Base-by-base conservation (phyloP, 2,329 filamentous ascomycete genomes). In the Nemania diffusa region DNA sequence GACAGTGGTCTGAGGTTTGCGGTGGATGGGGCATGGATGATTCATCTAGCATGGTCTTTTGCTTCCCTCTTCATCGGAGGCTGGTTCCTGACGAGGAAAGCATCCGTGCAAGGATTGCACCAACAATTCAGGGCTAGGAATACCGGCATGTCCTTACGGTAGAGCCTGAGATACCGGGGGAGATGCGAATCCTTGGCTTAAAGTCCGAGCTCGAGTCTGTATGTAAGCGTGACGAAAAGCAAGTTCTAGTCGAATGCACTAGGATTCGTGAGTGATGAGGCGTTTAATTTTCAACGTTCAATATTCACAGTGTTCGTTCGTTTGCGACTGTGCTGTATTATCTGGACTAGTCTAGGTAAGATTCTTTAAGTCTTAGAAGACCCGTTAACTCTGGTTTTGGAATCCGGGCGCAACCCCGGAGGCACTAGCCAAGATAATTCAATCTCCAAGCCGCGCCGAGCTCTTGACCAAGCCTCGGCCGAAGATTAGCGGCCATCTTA, bases 81-180 rank as follows among this genome's bases (percentile, higher is more conserved):
- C 27, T 32, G 24, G 32, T 44, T 27, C n/a, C 24, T 51, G 15
- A 51, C 46, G 26, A 32, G 44, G 52, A 22, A 42, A 42, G 50
- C 29, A 62, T 57, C n/a, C 5, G 42, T 32, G 51, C 60, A 61
- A 26, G 40, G 40, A 44, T 44, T n/a, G 40, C 17, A 44, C n/a
- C n/a, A n/a, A 7, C 17, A 5, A 44, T 44, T 20, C 40, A 20
- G 17, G 40, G 40, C 40, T 44, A 9, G 5, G 29, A 5, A 50
- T 42, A 32, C 44, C 32, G 44, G 17, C 3, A 34, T 37, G 17
- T 32, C 42, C 17, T n/a, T 44, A 44, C 40, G 40, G 40, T 44
- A 44, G 40, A 44, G 40, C 40, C 9, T 5, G 29, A 32, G 29
- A 32, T 32, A 5, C 29, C 9, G 29, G 29, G 29, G 51, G n/a